Base-by-base conservation (phyloP, 805 yeast genomes). In the Ogataea siamensis region DNA sequence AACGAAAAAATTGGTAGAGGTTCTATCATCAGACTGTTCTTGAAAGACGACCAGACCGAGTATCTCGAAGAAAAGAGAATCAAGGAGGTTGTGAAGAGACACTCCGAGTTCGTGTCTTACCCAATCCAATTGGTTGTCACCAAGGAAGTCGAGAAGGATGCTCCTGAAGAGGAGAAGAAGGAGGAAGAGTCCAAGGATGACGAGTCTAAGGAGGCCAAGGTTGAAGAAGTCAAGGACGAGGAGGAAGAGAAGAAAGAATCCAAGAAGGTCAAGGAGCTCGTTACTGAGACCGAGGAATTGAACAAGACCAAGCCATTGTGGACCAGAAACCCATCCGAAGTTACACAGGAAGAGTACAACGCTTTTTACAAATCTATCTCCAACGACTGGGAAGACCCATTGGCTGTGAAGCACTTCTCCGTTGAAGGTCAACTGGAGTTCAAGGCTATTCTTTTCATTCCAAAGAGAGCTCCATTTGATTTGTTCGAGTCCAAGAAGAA, bases 381-480 rank as follows among this genome's bases (percentile, higher is more conserved):
- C 41, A 93, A 93, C 73, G 99, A 93, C 73, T 93, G 99, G 99
- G 99, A 93, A 76, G 99, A 93, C 67, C 99, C 96, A 72, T 80
- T 93, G 66, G 97, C 97, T 54, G 98, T 93, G 55, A 93, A 93
- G 80, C 99, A 93, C 75, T 93, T 93, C 80, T 87, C 96, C 36
- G 99, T 93, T 63, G 99, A 93, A 77, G 99, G 99, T 78, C 99
- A 93, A 78, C 80, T 93, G 61, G 99, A 93, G 77, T 93, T 93
- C 82, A 89, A 83, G 76, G 98, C 99, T 50, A 93, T 93, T 63
- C 76, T 93, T 60, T 93, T 87, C 64, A 80, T 93, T 72, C 99
- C 99, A 71, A 87, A 85, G 78, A 88, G 99, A 77, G 97, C 99
- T 60, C 99, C 99, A 71, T 87, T 93, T 63, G 99, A 93, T 66